Evolutionary conservation across 495 filamentous ascomycete genomes (phyloP), one percentile per base, ranked within the genome.

Genomic region (Hyaloscypha bicolor): DNA sequence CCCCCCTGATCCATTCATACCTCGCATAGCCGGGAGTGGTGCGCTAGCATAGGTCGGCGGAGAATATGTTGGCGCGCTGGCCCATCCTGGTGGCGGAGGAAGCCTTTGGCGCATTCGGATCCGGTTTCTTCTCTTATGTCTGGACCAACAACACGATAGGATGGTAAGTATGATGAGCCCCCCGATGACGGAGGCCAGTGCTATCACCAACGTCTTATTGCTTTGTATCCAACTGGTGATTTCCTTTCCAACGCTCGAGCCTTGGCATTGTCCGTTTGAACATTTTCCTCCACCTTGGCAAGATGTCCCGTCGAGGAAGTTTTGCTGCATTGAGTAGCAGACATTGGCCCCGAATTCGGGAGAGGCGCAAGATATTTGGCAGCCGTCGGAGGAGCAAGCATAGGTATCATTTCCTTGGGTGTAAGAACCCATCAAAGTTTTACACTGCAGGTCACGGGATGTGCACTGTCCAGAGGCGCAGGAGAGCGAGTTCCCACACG

Each of bases 391-490:
- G 60, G 90, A 87, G 77, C 96, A 98, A 12, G 94, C 92, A 71
- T 87, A 91, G 9, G 93, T 96, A 70, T 91, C 86, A 77, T 93
- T 96, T 51, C 68, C 70, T 67, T 85, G 83, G 2, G 88, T 87
- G 60, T 90, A 85, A n/a, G 82, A 85, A 48, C 93, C 95, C 84
- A 98, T 91, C 32, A 97, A 81, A 9, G 88, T 90, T 73, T 90
- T 89, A 81, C 95, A 99, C 77, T 99, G 95, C 71, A 87, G 84
- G 74, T 97, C 88, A 65, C 96, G 89, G 63, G 91, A 95, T 56
- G 95, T 99, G 77, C 95, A 99, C 76, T 97, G 95, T 25, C 95
- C 95, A 57, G 91, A 94, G 63, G 96, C 93, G 75, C 95, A 99
- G 53, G 83, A 79, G n/a, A 97, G 82, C 45, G 78, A 81, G 64